Evolutionary conservation across 192 early-diverging fungal species (phyloP), one percentile per base, ranked within the genome.

Genomic region (Geranomyces variabilis): DNA sequence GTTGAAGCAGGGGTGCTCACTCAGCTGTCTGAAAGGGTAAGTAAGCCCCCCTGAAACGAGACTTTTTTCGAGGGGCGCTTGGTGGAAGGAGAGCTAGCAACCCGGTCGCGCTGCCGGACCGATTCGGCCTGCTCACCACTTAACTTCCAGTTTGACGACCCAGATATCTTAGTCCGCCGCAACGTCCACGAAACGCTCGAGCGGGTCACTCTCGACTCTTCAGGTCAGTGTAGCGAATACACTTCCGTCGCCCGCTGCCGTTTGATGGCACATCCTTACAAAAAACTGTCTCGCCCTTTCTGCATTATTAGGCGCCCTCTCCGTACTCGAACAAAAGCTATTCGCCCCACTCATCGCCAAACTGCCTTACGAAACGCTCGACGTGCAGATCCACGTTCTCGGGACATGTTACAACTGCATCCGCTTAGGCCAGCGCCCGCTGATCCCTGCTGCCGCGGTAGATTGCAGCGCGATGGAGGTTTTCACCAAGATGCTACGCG

Each of bases 331-430:
- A 34, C 28, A 33, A 17, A 17, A 33, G 29, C 75, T 80, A 28
- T 46, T 83, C 29, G 29, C 63, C 1, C 55, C 61, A 3, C 66
- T 83, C 28, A 73, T 83, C 48, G 58, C 53, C 45, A 68, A 71
- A 34, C 74, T 81, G 10, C 77, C 79, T 3, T 55, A 70, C 26
- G 84, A 85, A 58, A 53, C 80, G 0, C 70, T 84, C 66, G 81
- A 83, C 47, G 70, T 84, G 51, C 82, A 87, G 62, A 69, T 81
- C 29, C 69, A 61, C 66, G 84, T 87, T 44, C 73, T 87, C 4
- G 73, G 77, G 10, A 81, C 80, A 17, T 63, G 74, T 19, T 80
- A 83, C 67, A 81, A 87, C 43, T 79, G 75, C 69, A 83, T 87
- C 46, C 71, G 83, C 13, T 58, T 76, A 10, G 83, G 80, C 1